Base-by-base conservation (phyloP, 2,329 filamentous ascomycete species). In the Metarhizium humberi region DNA sequence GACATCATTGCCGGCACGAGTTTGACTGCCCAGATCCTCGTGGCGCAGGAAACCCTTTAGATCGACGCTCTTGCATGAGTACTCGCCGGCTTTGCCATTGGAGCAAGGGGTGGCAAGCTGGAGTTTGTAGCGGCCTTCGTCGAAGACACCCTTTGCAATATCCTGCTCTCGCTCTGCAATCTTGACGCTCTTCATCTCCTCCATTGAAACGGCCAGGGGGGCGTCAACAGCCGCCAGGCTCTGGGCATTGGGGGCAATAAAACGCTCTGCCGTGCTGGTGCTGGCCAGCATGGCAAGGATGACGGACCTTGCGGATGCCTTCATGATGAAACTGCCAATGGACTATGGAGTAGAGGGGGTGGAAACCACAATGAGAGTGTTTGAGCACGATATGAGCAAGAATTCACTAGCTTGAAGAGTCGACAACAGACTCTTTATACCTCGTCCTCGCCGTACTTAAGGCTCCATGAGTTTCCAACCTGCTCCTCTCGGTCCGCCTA, bases 11-110 rank as follows among this genome's bases (percentile, higher is more conserved):
- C 71, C 71, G 30, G 66, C 62, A 13, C 71, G 64, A 11, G 69
- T 70, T n/a, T 56, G 58, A 50, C 67, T 69, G 34, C 68, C 67
- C 63, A 74, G 61, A 42, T 70, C 65, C 34, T 68, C 64, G 56
- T 75, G 72, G 45, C 65, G 64, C 45, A 74, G 57, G 61, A 73
- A 74, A 52, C 66, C 69, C 52, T 66, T 62, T 45, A 74, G 58
- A 55, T 75, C 71, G 54, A 74, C 62, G 47, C 71, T 71, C 13
- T 65, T 65, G 63, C 71, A 73, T 6, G 59, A 58, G 55, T 71
- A 70, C 50, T 67, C 69, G 47, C 68, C 69, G 3, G 67, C 62
- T 56, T 66, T 66, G 14, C 68, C 69, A 38, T 67, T 61, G 29
- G 61, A 55, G 57, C 69, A 71, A 13, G 55, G 38, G 11, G 55